Base-by-base conservation (phyloP, 2,329 filamentous ascomycete genomes). In the Lachnum nothofagi region DNA sequence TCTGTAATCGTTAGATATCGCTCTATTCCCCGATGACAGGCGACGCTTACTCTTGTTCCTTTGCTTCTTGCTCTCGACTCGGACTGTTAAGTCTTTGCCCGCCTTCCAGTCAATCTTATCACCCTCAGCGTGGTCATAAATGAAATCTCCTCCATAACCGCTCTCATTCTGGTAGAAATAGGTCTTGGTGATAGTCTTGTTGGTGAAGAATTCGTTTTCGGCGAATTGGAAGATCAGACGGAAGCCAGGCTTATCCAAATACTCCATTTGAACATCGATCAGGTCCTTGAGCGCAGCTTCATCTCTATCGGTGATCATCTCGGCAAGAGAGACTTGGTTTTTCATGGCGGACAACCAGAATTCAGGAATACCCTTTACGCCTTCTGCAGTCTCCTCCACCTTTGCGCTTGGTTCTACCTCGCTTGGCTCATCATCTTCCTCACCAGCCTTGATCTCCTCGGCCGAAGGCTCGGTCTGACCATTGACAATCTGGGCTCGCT, bases 331-430 rank as follows among this genome's bases (percentile, higher is more conserved):
- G 64, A 93, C 82, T 70, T 96, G 91, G 78, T 98, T 98, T 81
- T 98, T 98, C 91, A 98, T 97, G 62, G 94, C 91, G 54, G 91
- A 96, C 43, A 98, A 79, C 93, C 93, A 98, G 80, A 98, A 98
- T 73, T 98, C 93, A 56, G 93, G 93, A 56, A 98, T 96, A 70
- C 93, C 93, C 64, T 82, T 77, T 48, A 75, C 69, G 55, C 76
- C 72, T 43, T 68, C 68, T 31, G 70, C 58, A 64, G 78, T 72
- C 64, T 82, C 78, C 41, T 69, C 61, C 7, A 55, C 35, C 63
- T 77, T 72, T 64, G 83, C 78, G 53, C 71, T 69, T 37, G 68
- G 70, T 41, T 71, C 69, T 57, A 73, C 69, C 47, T 78, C 74
- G 19, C 75, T 74, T 42, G 78, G 74, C 49, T 79, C 75, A 16